These are phyloP conservation scores for Buxus sempervirens DNA, from an alignment of 164 flowering plant species.

Conservation along the genomic window DNA sequence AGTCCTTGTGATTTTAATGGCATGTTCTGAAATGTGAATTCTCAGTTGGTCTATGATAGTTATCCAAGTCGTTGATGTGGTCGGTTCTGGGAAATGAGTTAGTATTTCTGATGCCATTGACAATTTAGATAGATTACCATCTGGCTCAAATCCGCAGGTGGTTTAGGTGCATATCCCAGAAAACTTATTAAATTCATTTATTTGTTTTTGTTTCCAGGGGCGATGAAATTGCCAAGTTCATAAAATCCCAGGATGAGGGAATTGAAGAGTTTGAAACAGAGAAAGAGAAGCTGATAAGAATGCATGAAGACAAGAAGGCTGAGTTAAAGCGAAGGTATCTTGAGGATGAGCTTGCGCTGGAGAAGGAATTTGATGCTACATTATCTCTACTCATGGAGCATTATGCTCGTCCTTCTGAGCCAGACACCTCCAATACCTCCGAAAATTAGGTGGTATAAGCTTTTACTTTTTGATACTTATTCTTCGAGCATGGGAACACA, in stretches of 20 bases:
- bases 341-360: slow-evolving; percentile 50
- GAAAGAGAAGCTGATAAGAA: slow-evolving; percentile 46
- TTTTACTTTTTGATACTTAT: no score
- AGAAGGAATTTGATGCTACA: slow-evolving; percentile 44
- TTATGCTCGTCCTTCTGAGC: slow-evolving; percentile 21
- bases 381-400: slow-evolving; percentile 49
- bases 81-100: no score
- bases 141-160: no score
- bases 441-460: neutral
- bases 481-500: no score
- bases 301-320: slow-evolving; percentile 37
- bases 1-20: no score
- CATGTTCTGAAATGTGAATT: no score
- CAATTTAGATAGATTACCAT: no score
- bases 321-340: slow-evolving; percentile 44
- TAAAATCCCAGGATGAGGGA: slow-evolving; percentile 47
- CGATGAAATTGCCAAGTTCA: slow-evolving; percentile 38
- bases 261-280: slow-evolving; percentile 47
- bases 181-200: no score
- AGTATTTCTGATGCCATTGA: no score
- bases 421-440: neutral
- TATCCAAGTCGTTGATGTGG: no score
- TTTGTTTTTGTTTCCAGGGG: slow-evolving; percentile 27
- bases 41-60: no score
- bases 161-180: no score